These are phyloP conservation scores for Krasilnikovozyma curviuscula DNA, from an alignment of 768 basidiomycete species.

Conservation along the genomic window DNA sequence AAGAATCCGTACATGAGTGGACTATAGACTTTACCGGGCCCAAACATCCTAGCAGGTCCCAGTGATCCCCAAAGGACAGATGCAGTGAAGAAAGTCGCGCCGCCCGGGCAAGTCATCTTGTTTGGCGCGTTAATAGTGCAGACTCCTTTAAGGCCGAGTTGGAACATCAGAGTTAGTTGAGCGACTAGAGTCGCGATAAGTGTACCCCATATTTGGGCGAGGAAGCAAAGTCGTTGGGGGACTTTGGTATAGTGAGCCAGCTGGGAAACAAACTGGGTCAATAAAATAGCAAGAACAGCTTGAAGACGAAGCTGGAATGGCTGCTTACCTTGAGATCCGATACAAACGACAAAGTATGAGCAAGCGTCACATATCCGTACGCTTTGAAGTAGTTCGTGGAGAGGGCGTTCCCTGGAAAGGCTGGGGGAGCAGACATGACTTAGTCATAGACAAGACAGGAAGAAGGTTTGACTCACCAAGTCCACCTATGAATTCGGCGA, in stretches of 20 bases:
- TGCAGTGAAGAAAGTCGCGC: slow-evolving; percentile 30
- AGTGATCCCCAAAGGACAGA: slow-evolving; percentile 28
- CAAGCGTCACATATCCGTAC: slow-evolving; percentile 10
- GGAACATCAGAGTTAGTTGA: no score
- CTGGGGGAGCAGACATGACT: not conserved
- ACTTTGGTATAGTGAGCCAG: no score
- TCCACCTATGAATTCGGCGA: slow-evolving; percentile 30
- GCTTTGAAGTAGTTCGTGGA: slow-evolving; percentile 11
- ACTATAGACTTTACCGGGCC: slow-evolving; percentile 28
- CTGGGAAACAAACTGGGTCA: no score
- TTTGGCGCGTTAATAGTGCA: slow-evolving; percentile 27
- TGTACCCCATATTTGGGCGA: no score
- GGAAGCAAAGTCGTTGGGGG: no score
- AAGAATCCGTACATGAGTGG: slow-evolving; percentile 46
- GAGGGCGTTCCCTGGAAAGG: slow-evolving; percentile 1
- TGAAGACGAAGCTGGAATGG: no score
- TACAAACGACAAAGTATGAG: no score
- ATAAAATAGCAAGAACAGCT: no score
- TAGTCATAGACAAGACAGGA: no score
- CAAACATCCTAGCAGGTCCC: slow-evolving; percentile 28
- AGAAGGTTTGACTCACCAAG: no score
- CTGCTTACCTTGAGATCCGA: no score
- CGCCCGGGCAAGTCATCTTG: slow-evolving; percentile 11
- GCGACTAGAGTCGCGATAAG: no score
- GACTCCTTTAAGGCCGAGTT: slow-evolving; percentile 36